Percentiles rank a stretch among this genome's conserved stretches.
These are phyloP conservation scores for Kalanchoe fedtschenkoi DNA, from an alignment of 164 flowering plant genomes.

Conservation along the genomic window DNA sequence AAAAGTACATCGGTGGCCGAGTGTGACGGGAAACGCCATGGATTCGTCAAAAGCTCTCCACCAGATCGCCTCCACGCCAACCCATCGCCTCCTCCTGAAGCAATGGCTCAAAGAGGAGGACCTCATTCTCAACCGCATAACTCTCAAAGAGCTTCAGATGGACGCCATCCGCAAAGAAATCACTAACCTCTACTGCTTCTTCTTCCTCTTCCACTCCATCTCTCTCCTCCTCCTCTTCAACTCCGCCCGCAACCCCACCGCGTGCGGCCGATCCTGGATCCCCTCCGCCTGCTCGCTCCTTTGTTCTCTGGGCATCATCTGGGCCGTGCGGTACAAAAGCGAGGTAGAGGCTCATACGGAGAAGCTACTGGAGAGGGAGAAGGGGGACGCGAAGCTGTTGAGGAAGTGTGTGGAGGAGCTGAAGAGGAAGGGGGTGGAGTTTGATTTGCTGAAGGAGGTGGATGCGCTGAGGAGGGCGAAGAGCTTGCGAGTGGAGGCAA, in stretches of 20 bases:
- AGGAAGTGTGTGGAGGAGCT: constrained; percentile 72
- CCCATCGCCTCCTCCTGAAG: constrained; percentile 92
- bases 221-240: constrained; percentile 62
- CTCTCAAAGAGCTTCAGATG: constrained; percentile 74
- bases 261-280: constrained; percentile 72
- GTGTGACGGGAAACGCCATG: not conserved
- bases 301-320: constrained; percentile 64
- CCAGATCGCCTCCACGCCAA: constrained; percentile 79
- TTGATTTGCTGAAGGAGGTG: constrained; percentile 84
- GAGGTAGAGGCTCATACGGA: constrained; percentile 64
- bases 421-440: constrained; percentile 82
- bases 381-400: constrained; percentile 67
- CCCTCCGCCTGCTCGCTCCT: constrained; percentile 62
- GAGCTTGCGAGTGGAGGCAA: constrained; percentile 62
- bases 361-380: constrained; percentile 78
- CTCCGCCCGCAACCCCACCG: constrained; percentile 15
- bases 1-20: not conserved
- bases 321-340: constrained; percentile 82
- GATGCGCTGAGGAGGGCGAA: constrained; percentile 88
- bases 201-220: constrained; percentile 78
- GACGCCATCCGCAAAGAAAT: constrained; percentile 64
- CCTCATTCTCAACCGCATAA: constrained; percentile 57
- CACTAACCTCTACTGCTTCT: constrained; percentile 74
- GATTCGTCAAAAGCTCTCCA: constrained; percentile 41
- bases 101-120: constrained; percentile 97